phyloP scores from a whole-genome alignment of 805 yeast species.

The Pichia cephalocereana region DNA sequence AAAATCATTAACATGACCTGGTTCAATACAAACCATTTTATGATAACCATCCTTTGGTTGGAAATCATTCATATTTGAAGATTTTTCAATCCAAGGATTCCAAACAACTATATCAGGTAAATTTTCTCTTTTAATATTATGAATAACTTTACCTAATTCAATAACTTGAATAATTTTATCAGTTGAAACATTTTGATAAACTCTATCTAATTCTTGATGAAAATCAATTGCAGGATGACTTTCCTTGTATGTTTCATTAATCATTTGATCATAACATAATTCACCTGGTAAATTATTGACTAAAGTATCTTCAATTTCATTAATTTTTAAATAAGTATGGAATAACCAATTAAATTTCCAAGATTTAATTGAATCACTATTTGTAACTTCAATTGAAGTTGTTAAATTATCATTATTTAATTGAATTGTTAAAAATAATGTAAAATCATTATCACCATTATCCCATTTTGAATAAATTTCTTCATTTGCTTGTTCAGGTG shows the following conservation, averaged over 20 bases:
- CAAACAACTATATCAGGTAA: slow-evolving; percentile 73
- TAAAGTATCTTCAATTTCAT: slow-evolving; percentile 67
- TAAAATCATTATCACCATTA: slow-evolving; percentile 54
- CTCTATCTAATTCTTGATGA: slow-evolving; percentile 75
- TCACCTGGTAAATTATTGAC: slow-evolving; percentile 75
- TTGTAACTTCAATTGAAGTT: slow-evolving; percentile 69
- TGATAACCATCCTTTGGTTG: slow-evolving; percentile 76
- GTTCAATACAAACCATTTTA: slow-evolving; percentile 90
- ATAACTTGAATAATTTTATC: slow-evolving; percentile 57
- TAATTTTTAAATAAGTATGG: slow-evolving; percentile 77
- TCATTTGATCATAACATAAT: slow-evolving; percentile 65
- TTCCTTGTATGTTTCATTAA: slow-evolving; percentile 52
- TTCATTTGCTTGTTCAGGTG: slow-evolving; percentile 70
- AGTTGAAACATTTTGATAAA: slow-evolving; percentile 55
- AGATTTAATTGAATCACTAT: slow-evolving; percentile 44
- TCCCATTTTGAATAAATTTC: slow-evolving; percentile 54
- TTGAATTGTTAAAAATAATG: slow-evolving; percentile 60
- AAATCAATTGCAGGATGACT: slow-evolving; percentile 68
- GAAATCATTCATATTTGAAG: slow-evolving; percentile 81
- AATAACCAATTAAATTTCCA: slow-evolving; percentile 91
- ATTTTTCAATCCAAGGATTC: slow-evolving; percentile 92
- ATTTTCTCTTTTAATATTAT: slow-evolving; percentile 56
- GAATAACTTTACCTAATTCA: slow-evolving; percentile 60
- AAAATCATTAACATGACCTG: slow-evolving; percentile 77
- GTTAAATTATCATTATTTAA: slow-evolving; percentile 49